Conservation (phyloP, 164 flowering plant species). For the Nymphaea thermarum region DNA sequence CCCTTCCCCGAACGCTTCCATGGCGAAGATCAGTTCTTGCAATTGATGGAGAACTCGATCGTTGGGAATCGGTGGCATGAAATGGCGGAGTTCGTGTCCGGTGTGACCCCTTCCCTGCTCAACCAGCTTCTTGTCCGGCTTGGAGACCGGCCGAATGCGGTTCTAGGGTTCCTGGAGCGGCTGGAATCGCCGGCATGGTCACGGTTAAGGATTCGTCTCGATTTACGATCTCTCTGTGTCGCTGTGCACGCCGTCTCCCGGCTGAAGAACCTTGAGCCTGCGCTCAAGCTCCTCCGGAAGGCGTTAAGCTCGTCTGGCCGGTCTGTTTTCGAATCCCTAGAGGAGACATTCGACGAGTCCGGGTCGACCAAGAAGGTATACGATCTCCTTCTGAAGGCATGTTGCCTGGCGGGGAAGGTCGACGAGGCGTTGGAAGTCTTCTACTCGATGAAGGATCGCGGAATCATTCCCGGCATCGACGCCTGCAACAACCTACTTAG, state of each 20-base stretch:
- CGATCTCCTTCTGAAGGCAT: constrained; percentile 43
- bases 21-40: not conserved
- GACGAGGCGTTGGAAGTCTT: constrained; percentile 45
- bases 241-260: constrained; percentile 34
- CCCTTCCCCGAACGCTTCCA: not conserved
- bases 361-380: constrained; percentile 21
- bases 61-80: not conserved
- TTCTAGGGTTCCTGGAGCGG: constrained; percentile 27
- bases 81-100: not conserved
- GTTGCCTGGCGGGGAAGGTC: constrained; percentile 37
- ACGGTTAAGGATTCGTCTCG: constrained; percentile 9
- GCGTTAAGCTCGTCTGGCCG: constrained; percentile 9
- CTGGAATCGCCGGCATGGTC: constrained; percentile 7
- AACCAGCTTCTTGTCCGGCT: constrained; percentile 28
- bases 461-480: constrained; percentile 39
- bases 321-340: constrained; percentile 33
- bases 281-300: constrained; percentile 29
- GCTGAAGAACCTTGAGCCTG: constrained; percentile 28
- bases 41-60: not conserved
- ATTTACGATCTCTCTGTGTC: constrained; percentile 29
- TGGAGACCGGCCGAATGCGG: constrained; percentile 26
- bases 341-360: constrained; percentile 19
- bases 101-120: constrained; percentile 5
- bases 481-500: constrained; percentile 60
- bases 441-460: constrained; percentile 40